Evolutionary conservation across 2,329 filamentous ascomycete genomes (phyloP), one percentile per base, ranked within the genome.

Genomic region (Trichoderma semiorbis): DNA sequence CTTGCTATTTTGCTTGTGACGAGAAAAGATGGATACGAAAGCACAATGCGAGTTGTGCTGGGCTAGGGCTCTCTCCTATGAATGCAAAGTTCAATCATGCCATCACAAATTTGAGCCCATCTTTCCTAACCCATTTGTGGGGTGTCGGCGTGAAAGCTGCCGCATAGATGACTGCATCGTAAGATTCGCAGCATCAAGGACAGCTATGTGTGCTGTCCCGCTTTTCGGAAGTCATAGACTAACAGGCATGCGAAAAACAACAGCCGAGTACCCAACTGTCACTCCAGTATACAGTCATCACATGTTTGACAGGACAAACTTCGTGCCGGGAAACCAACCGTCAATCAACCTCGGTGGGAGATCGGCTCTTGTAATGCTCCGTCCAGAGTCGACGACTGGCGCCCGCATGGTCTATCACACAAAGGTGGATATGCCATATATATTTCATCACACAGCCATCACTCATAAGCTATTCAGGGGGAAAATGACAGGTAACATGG

Each of bases 401-500:
- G 28, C 66, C 66, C 26, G 57, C 66, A 50, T 53, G 12, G 30
- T 32, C 39, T 24, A 24, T 61, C 39, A 69, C 39, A 47, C 10
- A 58, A 50, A 58, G 10, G 28, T 28, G 57, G 30, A 34, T 50
- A 34, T 50, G 18, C 30, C n/a, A 50, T 47, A 50, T 47, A 26
- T 30, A 60, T 36, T 61, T 8, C 66, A 53, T 69, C 66, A 53
- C 57, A 36, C 39, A 36, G 16, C 66, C 26, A 16, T 36, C 66
- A 69, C 66, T 26, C 66, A n/a, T n/a, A 30, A 30, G 36, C 26
- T 30, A 26, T 24, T 30, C 14, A 66, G 28, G 57, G 14, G 28
- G 43, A 36, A 36, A 24, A 61, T 50, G 66, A 69, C 66, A 62
- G 66, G 66, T 69, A 53, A 61, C 57, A 62, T 53, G 11, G 8